Base-by-base conservation (phyloP, 75 land plant species). In the Sequoiadendron giganteum region DNA sequence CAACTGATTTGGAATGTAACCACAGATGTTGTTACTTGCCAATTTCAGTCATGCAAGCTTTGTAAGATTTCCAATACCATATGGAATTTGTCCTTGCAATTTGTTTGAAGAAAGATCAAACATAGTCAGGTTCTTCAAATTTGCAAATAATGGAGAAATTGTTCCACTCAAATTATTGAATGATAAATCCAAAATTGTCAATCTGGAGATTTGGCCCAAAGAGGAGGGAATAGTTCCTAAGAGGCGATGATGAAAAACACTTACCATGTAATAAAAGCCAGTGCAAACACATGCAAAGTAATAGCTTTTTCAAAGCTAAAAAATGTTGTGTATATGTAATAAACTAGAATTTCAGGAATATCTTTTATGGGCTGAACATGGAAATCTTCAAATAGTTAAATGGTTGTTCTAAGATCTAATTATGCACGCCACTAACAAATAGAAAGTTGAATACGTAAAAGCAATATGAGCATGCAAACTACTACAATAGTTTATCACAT, bases 141-240 rank as follows among this genome's bases (percentile, higher is more conserved):
- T 79, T 16, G 85, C 16, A 9, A 91, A 28, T 2, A 61, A 28
- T 10, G 28, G 25, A 10, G 93, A 92, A 21, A 92, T 87, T 25
- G 48, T 9, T 4, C 92, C 93, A 9, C 40, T 42, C 42, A 92
- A 72, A 40, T 70, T 75, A 85, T 92, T 92, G 36, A 13, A 91
- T 28, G 93, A 92, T 39, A 92, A 86, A 79, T 92, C 88, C 39
- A 92, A 68, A 34, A 49, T 30, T 3, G 88, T 77, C 61, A 92
- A 90, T 83, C 73, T 84, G 11, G 81, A 16, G 25, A 96, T 88
- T 2, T 80, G 56, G 0, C 88, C 87, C 25, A 97, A 75, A 18
- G 91, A 45, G 1, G 86, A 40, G 21, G 99, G 99, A 87, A 98
- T 91, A 19, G 87, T 47, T 56, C 99, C 99, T 42, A 91, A 83